Evolutionary conservation across 129 eudicot species (phyloP), one percentile per base, ranked within the genome.

Genomic region (Helianthus annuus): DNA sequence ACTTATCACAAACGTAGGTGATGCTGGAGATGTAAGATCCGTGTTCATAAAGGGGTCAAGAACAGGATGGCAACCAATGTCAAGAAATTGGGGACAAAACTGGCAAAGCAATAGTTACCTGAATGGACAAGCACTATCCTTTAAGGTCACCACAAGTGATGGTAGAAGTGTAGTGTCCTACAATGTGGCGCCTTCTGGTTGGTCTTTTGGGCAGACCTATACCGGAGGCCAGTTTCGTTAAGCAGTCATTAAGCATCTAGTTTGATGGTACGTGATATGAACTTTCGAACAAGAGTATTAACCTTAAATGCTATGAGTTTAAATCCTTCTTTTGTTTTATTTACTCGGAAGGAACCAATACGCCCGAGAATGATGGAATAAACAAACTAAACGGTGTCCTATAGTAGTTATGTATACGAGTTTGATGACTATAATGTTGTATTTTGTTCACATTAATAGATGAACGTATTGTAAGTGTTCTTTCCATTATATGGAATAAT

Each of bases 61-160:
- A 80, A 83, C 85, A 34, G 60, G 72, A 0, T 90, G 96, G 96
- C 91, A 84, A 78, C 84, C 83, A 71, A 90, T 90, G 96, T 90
- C 96, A 27, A 83, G 96, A 71, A 90, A 90, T n/a, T 90, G 96
- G 96, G 96, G 96, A 0, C 96, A 90, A 79, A 90, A 90, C 34
- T 90, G 96, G 96, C 96, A 90, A 75, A 89, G 92, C 65, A 89
- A 89, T 66, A 80, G 85, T 54, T 86, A 89, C 85, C 86, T 89
- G 7, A 87, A 90, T 46, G 96, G 96, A 0, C 96, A 90, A 57
- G 64, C 85, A 14, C 71, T 90, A 15, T 90, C 96, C 11, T 90
- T 90, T 68, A 82, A 83, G 73, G 93, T 90, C 66, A 83, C 88
- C 44, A 85, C 96, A 1, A 68, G 96, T 58, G 94, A 90, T 64